A percentile compares a stretch with the other conserved stretches of the same genome.
These are phyloP conservation scores for Auricularia heimuer DNA, from an alignment of 768 basidiomycete species.

Conservation along the genomic window DNA sequence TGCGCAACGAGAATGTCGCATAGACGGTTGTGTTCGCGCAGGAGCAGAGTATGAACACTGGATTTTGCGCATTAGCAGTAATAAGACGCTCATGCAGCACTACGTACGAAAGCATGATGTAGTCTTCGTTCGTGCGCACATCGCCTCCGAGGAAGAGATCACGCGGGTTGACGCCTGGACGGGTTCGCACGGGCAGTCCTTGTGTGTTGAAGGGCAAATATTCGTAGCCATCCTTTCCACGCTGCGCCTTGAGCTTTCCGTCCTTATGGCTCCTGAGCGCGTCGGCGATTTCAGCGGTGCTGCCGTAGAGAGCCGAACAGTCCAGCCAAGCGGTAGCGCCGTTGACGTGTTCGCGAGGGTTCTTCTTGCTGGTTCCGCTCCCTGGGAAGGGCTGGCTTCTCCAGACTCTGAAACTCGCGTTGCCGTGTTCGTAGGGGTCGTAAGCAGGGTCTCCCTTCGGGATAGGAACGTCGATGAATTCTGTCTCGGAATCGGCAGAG, in stretches of 20 bases:
- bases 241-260: not conserved
- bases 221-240: not conserved
- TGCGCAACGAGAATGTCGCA: not conserved
- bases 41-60: not conserved
- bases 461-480: not conserved
- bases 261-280: not conserved
- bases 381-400: not conserved
- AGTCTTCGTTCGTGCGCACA: constrained; percentile 1
- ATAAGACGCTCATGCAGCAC: not conserved
- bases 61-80: not conserved
- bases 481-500: not conserved
- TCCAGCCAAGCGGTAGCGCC: not conserved
- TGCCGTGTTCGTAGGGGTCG: not conserved
- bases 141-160: constrained; percentile 1
- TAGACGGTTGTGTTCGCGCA: not conserved
- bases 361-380: not conserved
- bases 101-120: not conserved
- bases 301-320: not conserved
- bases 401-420: not conserved
- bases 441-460: not conserved
- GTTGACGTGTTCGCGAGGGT: not conserved
- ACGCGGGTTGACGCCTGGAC: not conserved
- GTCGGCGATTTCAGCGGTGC: not conserved
- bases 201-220: not conserved
- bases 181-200: not conserved